A percentile compares a stretch with the other conserved stretches of the same genome.
Conservation (phyloP, 805 yeast genomes). For the Hanseniaspora singularis region DNA sequence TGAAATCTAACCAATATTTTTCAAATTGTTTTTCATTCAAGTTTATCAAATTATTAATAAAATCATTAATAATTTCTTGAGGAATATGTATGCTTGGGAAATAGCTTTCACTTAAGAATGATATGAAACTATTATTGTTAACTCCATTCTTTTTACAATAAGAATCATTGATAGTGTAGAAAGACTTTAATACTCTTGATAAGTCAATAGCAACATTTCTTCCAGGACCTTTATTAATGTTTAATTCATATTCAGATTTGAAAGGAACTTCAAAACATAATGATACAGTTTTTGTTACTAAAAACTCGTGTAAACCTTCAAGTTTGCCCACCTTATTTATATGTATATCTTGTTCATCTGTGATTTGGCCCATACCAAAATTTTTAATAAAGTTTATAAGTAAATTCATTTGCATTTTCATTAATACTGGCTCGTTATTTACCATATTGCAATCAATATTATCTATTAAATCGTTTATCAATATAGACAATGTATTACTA, state of each 20-base stretch:
- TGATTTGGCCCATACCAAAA: conserved; percentile 58
- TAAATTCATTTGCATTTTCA: conserved; percentile 59
- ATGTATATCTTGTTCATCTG: conserved; percentile 46
- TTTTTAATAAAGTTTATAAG: conserved; percentile 49
- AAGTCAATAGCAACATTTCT: conserved; percentile 65
- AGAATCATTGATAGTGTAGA: conserved; percentile 33
- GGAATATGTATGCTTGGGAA: conserved; percentile 49
- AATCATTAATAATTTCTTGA: conserved; percentile 44
- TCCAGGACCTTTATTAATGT: conserved; percentile 67
- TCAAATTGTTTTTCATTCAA: conserved; percentile 53
- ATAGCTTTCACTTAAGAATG: conserved; percentile 41
- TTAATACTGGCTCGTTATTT: conserved; percentile 45
- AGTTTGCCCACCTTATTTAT: conserved; percentile 36
- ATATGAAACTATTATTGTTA: conserved; percentile 21
- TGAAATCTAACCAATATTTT: conserved; percentile 48
- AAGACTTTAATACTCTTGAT: conserved; percentile 52
- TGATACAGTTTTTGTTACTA: conserved; percentile 56
- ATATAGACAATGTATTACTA: conserved; percentile 43
- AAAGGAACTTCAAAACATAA: conserved; percentile 72
- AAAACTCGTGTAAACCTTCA: conserved; percentile 59
- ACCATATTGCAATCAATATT: conserved; percentile 44
- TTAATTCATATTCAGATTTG: conserved; percentile 46
- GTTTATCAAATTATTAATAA: conserved; percentile 46
- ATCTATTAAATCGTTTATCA: conserved; percentile 52
- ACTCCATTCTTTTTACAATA: conserved; percentile 18